Percentiles rank a stretch among this genome's conserved stretches.
Evolutionary conservation across 2,329 filamentous ascomycete genomes (phyloP).

Genomic region (Claviceps spartinae): DNA sequence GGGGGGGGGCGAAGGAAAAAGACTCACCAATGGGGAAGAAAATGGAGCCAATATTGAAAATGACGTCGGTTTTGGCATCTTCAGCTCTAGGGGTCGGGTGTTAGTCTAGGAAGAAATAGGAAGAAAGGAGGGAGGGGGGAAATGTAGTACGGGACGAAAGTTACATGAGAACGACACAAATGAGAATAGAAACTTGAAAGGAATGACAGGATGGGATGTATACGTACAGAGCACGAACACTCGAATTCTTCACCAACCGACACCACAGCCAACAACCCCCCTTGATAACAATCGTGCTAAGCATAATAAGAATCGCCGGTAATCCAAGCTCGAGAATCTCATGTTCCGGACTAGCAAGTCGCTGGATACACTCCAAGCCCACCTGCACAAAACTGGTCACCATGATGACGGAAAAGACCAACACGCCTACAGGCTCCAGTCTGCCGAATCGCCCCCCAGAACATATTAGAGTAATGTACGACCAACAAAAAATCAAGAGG

Average conservation of each 20-base stretch:
- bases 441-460: conserved; percentile 18
- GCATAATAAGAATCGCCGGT: conserved; percentile 68
- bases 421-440: conserved; percentile 65
- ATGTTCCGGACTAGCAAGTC: conserved; percentile 47
- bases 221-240: conserved; percentile 60
- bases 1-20: background rate
- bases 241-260: conserved; percentile 71
- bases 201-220: background rate
- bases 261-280: conserved; percentile 78
- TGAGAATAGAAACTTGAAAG: too few relatives aligned
- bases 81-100: conserved; percentile 24
- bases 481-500: background rate
- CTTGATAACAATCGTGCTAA: conserved; percentile 69
- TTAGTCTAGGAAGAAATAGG: too few relatives aligned
- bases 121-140: too few relatives aligned
- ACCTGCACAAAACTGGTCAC: conserved; percentile 75
- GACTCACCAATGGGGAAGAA: conserved; percentile 59
- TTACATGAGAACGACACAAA: background rate
- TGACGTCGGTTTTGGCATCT: conserved; percentile 56
- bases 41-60: conserved; percentile 85
- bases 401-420: conserved; percentile 78
- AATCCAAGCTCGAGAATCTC: conserved; percentile 58
- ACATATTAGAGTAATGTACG: too few relatives aligned
- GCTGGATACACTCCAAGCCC: conserved; percentile 53
- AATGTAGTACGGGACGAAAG: too few relatives aligned